A percentile compares a stretch with the other conserved stretches of the same genome.
These are phyloP conservation scores for Suillus discolor DNA, from an alignment of 768 basidiomycete species.

Conservation along the genomic window DNA sequence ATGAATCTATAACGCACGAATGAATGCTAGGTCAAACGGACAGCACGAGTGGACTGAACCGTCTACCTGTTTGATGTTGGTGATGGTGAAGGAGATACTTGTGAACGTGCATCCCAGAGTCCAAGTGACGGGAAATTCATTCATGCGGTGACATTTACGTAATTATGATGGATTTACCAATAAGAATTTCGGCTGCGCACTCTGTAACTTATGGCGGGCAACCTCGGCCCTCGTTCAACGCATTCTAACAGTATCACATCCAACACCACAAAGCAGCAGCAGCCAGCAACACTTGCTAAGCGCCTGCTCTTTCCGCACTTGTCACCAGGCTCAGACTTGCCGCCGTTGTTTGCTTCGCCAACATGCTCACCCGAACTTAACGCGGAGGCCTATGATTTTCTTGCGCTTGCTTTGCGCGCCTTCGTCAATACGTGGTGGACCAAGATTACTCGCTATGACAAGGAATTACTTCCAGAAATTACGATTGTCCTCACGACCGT, in stretches of 20 bases:
- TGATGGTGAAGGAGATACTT: not conserved
- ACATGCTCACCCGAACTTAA: constrained; percentile 56
- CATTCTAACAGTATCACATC: constrained; percentile 23
- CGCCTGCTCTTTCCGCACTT: constrained; percentile 69
- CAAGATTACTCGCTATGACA: constrained; percentile 81
- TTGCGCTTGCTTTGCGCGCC: constrained; percentile 79
- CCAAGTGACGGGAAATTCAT: not conserved
- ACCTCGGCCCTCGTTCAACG: constrained; percentile 19
- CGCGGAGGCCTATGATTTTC: constrained; percentile 63
- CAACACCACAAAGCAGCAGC: constrained; percentile 16
- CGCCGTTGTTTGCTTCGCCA: constrained; percentile 53
- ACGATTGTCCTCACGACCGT: constrained; percentile 59
- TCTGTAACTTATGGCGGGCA: constrained; percentile 11
- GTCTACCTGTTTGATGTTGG: not conserved
- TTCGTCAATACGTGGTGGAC: constrained; percentile 87
- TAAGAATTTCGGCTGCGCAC: not conserved
- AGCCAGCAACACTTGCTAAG: constrained; percentile 43
- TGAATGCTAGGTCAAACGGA: not conserved
- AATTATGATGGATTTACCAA: too few species aligned
- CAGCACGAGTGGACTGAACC: not conserved
- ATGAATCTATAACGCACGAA: not conserved
- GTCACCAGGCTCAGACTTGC: constrained; percentile 44
- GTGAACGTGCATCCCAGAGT: not conserved
- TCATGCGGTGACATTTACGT: too few species aligned
- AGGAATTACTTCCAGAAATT: constrained; percentile 76